These are phyloP conservation scores for Paracoccidioides lutzii DNA, from an alignment of 2,329 filamentous ascomycete genomes.

Conservation along the genomic window DNA sequence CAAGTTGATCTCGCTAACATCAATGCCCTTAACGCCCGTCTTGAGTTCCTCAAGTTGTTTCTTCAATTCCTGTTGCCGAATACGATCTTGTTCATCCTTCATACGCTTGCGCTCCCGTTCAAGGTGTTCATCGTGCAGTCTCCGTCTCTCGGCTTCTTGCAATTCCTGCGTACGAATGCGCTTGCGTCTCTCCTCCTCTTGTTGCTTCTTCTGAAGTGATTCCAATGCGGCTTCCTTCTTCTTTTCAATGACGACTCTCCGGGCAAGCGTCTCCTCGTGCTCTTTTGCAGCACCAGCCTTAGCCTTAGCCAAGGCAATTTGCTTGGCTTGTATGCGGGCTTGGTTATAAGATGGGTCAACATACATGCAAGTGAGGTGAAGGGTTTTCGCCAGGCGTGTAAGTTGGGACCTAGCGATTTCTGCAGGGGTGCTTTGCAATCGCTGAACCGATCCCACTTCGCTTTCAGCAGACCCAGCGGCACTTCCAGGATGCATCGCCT, in stretches of 20 bases:
- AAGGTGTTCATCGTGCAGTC: slow-evolving; percentile 81
- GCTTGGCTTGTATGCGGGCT: slow-evolving; percentile 62
- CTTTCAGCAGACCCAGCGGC: slow-evolving; percentile 75
- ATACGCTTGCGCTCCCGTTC: slow-evolving; percentile 78
- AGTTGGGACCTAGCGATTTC: slow-evolving; percentile 96
- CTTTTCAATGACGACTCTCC: slow-evolving; percentile 86
- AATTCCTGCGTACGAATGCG: slow-evolving; percentile 74
- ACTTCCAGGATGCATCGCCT: slow-evolving; percentile 76
- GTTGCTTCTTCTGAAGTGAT: slow-evolving; percentile 74
- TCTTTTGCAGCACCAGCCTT: slow-evolving; percentile 84
- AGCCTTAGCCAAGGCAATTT: slow-evolving; percentile 67
- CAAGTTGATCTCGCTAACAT: slow-evolving; percentile 57
- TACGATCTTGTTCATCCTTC: slow-evolving; percentile 75
- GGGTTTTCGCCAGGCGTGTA: slow-evolving; percentile 75
- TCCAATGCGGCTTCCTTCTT: slow-evolving; percentile 94
- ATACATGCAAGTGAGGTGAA: slow-evolving; percentile 91
- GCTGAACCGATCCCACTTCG: slow-evolving; percentile 75
- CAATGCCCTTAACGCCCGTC: slow-evolving; percentile 69
- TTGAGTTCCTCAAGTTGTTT: slow-evolving; percentile 86
- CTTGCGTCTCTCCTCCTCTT: slow-evolving; percentile 83
- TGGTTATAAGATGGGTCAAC: slow-evolving; percentile 84
- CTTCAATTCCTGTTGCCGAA: slow-evolving; percentile 86
- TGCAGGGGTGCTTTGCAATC: slow-evolving; percentile 91
- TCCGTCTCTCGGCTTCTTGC: slow-evolving; percentile 77
- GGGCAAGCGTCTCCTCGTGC: slow-evolving; percentile 68